These are phyloP conservation scores for Candida germanica DNA, from an alignment of 805 yeast species.

Conservation along the genomic window DNA sequence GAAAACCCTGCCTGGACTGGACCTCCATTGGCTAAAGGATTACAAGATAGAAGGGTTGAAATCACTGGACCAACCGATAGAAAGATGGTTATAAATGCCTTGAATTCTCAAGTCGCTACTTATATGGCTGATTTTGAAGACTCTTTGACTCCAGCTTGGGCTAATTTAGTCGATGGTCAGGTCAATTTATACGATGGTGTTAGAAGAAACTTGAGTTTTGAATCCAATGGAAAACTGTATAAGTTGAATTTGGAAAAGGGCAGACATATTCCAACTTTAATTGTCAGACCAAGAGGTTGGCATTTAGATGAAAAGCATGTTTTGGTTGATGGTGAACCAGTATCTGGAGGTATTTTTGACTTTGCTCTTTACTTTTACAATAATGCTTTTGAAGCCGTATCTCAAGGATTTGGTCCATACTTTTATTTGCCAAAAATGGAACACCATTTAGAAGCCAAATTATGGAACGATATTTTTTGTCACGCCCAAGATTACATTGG, in stretches of 20 bases:
- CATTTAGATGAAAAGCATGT: constrained; percentile 76
- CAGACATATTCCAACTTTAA: constrained; percentile 68
- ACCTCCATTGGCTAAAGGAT: constrained; percentile 66
- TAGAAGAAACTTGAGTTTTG: constrained; percentile 53
- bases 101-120: constrained; percentile 74
- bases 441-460: constrained; percentile 76
- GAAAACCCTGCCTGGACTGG: constrained; percentile 76
- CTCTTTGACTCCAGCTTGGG: constrained; percentile 83
- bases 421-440: constrained; percentile 85
- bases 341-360: constrained; percentile 74
- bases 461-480: constrained; percentile 80
- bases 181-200: constrained; percentile 75
- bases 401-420: constrained; percentile 74
- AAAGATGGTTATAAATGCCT: constrained; percentile 79
- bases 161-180: constrained; percentile 75
- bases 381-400: constrained; percentile 61
- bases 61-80: constrained; percentile 86
- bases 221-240: constrained; percentile 43
- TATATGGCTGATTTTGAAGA: constrained; percentile 88
- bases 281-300: constrained; percentile 89
- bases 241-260: constrained; percentile 44
- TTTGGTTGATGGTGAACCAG: constrained; percentile 69
- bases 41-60: constrained; percentile 72
- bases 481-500: constrained; percentile 70
- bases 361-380: constrained; percentile 76